phyloP scores from a whole-genome alignment of 768 basidiomycete genomes.

The Pisolithus orientalis region DNA sequence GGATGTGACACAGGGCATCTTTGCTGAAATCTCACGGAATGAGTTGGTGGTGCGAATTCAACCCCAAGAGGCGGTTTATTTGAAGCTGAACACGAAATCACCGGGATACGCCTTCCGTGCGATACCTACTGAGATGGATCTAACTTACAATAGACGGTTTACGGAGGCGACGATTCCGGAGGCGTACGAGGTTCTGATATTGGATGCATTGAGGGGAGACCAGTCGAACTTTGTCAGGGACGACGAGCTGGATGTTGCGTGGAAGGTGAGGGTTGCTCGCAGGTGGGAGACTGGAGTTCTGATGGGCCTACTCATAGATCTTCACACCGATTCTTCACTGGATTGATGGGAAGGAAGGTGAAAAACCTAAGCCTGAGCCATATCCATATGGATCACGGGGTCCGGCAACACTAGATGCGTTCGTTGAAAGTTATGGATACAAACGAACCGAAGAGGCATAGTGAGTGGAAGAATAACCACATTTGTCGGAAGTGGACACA shows the following conservation, averaged over 20 bases:
- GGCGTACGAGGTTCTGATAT: conserved; percentile 92
- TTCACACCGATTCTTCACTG: conserved; percentile 94
- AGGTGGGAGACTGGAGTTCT: not conserved
- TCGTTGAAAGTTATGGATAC: conserved; percentile 73
- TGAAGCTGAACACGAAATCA: conserved; percentile 94
- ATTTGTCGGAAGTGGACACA: not conserved
- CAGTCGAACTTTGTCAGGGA: conserved; percentile 98
- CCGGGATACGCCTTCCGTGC: conserved; percentile 88
- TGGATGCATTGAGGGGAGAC: conserved; percentile 95
- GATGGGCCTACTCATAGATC: conserved; percentile 45
- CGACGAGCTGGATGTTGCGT: conserved; percentile 95
- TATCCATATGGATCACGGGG: conserved; percentile 96
- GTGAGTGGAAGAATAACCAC: conserved; percentile 43
- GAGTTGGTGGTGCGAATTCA: conserved; percentile 98
- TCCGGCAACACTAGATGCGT: conserved; percentile 76
- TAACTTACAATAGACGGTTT: conserved; percentile 97
- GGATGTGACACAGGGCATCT: conserved; percentile 94
- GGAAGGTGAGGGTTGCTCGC: conserved; percentile 63
- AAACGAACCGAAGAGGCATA: conserved; percentile 62
- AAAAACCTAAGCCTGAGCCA: conserved; percentile 58
- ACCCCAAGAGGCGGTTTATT: conserved; percentile 92
- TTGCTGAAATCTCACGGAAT: conserved; percentile 93
- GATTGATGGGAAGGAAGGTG: conserved; percentile 78
- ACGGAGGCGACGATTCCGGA: conserved; percentile 88
- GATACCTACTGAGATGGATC: conserved; percentile 94